Evolutionary conservation across 2,329 filamentous ascomycete genomes (phyloP).

Genomic region (Verticillium dahliae): DNA sequence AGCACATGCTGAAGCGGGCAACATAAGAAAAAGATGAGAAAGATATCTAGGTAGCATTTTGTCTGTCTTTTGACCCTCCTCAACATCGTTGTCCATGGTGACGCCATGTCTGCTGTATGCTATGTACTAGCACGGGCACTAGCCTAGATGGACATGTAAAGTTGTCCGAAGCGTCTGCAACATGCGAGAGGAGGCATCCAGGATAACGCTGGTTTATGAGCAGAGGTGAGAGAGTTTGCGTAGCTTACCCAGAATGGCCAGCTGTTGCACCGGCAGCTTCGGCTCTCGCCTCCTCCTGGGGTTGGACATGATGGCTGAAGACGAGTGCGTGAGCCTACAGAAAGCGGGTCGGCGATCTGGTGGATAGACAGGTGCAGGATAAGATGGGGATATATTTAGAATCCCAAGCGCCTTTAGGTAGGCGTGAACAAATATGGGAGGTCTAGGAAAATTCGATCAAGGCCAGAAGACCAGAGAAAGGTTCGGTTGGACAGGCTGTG

Average conservation of each 20-base stretch:
- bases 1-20: constrained; percentile 5
- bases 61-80: not conserved
- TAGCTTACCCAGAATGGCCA: constrained; percentile 67
- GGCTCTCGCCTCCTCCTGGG: constrained; percentile 28
- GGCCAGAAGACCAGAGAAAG: not conserved
- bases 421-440: no score
- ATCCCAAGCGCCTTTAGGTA: no score
- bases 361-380: not conserved
- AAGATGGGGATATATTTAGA: not conserved
- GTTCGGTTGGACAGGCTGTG: not conserved
- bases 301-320: constrained; percentile 10
- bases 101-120: not conserved
- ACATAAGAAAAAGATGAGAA: constrained; percentile 3
- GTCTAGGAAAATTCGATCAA: not conserved
- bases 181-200: not conserved
- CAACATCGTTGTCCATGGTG: not conserved
- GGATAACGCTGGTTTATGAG: not conserved
- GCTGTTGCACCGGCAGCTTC: constrained; percentile 69
- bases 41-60: not conserved
- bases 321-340: not conserved
- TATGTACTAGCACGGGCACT: not conserved
- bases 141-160: not conserved
- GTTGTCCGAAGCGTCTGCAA: not conserved
- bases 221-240: not conserved
- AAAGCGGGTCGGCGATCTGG: not conserved